Evolutionary conservation across 177 flowering plant genomes (phyloP).

Genomic region (Vitis hybrid): DNA sequence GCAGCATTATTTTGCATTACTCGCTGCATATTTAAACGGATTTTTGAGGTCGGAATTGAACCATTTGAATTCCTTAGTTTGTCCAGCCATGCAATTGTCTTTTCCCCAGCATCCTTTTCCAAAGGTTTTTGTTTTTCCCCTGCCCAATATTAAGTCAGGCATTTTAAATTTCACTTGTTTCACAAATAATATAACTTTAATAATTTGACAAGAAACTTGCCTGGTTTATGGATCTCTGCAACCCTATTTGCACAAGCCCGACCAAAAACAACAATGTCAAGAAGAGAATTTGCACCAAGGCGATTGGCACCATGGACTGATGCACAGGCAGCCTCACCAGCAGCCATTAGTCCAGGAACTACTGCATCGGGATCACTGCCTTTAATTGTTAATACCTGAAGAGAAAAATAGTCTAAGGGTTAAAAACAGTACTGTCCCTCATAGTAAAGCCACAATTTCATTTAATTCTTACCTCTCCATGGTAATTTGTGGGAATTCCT

Average conservation of each 20-base stretch:
- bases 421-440: neutral
- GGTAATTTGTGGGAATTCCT: conserved; percentile 93
- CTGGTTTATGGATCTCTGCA: conserved; percentile 86
- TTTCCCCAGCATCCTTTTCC: conserved; percentile 87
- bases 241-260: conserved; percentile 99
- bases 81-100: conserved; percentile 92
- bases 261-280: conserved; percentile 99
- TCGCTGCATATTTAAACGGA: conserved; percentile 93
- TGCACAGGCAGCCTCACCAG: conserved; percentile 99
- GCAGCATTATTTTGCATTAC: conserved; percentile 98
- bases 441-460: too few species aligned
- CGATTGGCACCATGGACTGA: conserved; percentile 99
- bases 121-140: conserved; percentile 86
- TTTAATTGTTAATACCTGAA: conserved; percentile 74
- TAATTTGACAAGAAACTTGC: conserved; percentile 29
- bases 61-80: conserved; percentile 87
- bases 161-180: conserved; percentile 5
- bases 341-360: conserved; percentile 94
- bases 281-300: conserved; percentile 99
- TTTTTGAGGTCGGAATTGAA: conserved; percentile 82
- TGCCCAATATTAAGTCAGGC: conserved; percentile 26
- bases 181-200: neutral
- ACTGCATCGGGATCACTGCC: conserved; percentile 86
- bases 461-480: conserved; percentile 74
- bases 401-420: neutral